Evolutionary conservation across 2,329 filamentous ascomycete genomes (phyloP), one percentile per base, ranked within the genome.

Genomic region (Penicillium sp.): DNA sequence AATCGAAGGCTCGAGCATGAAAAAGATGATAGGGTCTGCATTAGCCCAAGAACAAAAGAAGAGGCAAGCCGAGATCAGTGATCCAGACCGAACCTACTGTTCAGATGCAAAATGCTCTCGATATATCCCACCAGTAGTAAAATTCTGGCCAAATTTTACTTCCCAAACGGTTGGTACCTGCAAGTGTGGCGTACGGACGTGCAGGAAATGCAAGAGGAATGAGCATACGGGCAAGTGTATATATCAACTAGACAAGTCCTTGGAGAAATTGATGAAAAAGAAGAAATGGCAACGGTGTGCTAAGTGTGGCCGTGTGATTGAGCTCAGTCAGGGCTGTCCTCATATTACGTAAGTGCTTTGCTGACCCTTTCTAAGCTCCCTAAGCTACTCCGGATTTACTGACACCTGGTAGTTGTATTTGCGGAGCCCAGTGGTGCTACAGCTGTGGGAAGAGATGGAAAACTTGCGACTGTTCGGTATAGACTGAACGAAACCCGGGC

Each of bases 391-490:
- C 5, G 0, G 9, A 35, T 16, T 24, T 37, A 24, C 32, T 39
- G 24, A 53, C 7, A 13, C 2, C n/a, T 20, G n/a, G 18, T 24
- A 53, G 50, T 18, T 53, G 50, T 39, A 3, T 47, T 14, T 53
- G 50, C 42, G 24, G 10, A 31, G 50, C 50, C 22, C n/a, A 39
- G 34, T 53, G 42, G 42, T 53, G 50, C 7, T 53, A 53, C 29
- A 1, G 6, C 10, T 53, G 50, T 6, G 50, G 50, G 13, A 47
- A 16, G 14, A 47, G 26, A 16, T 38, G 50, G 50, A 53, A 32
- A 24, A 24, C 14, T 4, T 53, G 50, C 10, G 16, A 39, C 11
- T 53, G 50, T 38, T 22, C 14, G 14, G 10, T 10, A n/a, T 29
- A 34, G 6, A 2, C 29, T 4, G 18, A 22, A 44, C 2, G 13